phyloP scores from a whole-genome alignment of 192 early-diverging fungal species.

The Backusella parvicylindrica region DNA sequence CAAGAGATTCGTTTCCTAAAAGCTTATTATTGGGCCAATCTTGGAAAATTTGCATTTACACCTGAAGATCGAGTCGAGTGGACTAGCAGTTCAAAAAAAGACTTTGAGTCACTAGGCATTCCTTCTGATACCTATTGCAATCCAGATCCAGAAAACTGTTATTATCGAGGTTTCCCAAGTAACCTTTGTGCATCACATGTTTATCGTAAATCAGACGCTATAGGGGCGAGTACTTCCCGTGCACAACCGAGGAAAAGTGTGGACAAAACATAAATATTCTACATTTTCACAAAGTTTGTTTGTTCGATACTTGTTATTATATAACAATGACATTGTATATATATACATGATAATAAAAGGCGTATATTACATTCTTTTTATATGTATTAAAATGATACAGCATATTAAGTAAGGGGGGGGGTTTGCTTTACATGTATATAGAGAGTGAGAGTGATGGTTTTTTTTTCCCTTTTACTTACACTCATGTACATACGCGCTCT shows the following conservation, averaged over 20 bases:
- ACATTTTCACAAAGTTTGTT: neutral
- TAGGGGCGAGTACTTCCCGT: neutral
- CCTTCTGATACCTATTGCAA: conserved; percentile 30
- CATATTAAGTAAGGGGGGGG: neutral
- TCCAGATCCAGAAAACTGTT: conserved; percentile 21
- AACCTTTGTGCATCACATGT: conserved; percentile 7
- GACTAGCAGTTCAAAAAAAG: conserved; percentile 23
- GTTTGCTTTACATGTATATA: neutral
- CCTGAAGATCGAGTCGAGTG: conserved; percentile 31
- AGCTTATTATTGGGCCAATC: conserved; percentile 43
- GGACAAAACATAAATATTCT: neutral
- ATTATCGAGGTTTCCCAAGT: conserved; percentile 4
- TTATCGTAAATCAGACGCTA: neutral
- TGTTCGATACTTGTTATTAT: neutral
- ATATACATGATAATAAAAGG: neutral
- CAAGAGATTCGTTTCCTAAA: conserved; percentile 41
- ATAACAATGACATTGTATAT: neutral
- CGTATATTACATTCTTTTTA: neutral
- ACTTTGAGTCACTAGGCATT: conserved; percentile 24
- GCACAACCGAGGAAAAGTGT: neutral
- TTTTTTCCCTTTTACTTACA: neutral
- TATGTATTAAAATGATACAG: neutral
- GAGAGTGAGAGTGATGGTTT: neutral
- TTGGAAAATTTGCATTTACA: conserved; percentile 42
- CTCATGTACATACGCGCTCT: neutral